Conservation (phyloP, 1,284 basidiomycete genomes). For the Paramarasmius palmivorus region DNA sequence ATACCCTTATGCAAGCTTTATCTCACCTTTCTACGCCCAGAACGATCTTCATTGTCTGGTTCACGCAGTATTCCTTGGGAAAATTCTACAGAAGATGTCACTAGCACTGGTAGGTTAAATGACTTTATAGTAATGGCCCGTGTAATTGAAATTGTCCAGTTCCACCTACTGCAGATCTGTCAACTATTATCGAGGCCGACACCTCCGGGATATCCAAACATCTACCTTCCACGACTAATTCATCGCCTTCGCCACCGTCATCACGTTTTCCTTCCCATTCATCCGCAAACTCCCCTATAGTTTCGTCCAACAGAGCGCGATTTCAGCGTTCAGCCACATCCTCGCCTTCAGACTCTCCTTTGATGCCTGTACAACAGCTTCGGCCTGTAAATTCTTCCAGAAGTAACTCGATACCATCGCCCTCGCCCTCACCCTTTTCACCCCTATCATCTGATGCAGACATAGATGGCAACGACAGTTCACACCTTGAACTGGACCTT, state of each 20-base stretch:
- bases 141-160: no score
- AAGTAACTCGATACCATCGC: neutral
- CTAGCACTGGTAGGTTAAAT: no score
- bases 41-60: no score
- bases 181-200: conserved; percentile 16
- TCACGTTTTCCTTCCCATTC: conserved; percentile 2
- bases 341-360: no score
- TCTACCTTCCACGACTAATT: conserved; percentile 7
- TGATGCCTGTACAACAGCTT: no score
- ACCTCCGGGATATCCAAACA: conserved; percentile 16
- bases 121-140: no score
- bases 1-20: no score
- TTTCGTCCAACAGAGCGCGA: neutral
- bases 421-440: neutral
- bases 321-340: no score
- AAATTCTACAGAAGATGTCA: no score
- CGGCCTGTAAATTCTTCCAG: no score
- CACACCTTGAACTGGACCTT: conserved; percentile 1
- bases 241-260: neutral
- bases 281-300: neutral
- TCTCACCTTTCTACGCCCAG: no score
- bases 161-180: conserved; percentile 7
- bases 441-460: neutral
- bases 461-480: neutral
- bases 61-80: no score